Evolutionary conservation across 768 basidiomycete species (phyloP), one percentile per base, ranked within the genome.

Genomic region (Mycena floridula): DNA sequence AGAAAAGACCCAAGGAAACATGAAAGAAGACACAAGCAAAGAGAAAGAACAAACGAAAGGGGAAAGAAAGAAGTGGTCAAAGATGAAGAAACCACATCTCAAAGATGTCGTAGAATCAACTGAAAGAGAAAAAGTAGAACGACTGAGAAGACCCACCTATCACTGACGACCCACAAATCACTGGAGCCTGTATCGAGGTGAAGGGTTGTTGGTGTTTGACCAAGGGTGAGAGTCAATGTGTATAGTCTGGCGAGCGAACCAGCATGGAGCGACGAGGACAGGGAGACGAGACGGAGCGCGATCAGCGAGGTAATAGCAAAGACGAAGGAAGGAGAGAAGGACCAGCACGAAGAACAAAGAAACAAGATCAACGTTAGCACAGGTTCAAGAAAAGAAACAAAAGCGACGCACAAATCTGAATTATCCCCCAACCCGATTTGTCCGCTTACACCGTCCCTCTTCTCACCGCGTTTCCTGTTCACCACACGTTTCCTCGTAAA

Each of bases 161-260:
- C 67, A 0, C 81, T 77, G 20, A 80, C 59, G 4, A 82, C 70
- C 84, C 84, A 86, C 7, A 85, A 59, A 52, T 86, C 83, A 26
- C 80, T 77, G 3, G 84, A 85, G 18, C 84, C 84, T 3, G 84
- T 84, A 52, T 85, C 83, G 26, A 35, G 37, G 8, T 39, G 23
- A 22, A 8, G n/a, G 23, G 23, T 36, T 37, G 23, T 39, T 11
- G 26, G 16, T 15, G 20, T 46, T 16, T 12, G n/a, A 20, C n/a
- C 8, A 2, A 5, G 11, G 21, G 26, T n/a, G 16, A 23, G 11
- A 27, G 22, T 5, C 32, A 35, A 23, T 16, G 18, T 22, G 20
- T 37, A 27, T 27, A 21, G 4, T 13, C 15, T 25, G 27, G 16
- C 20, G n/a, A 37, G 4, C 5, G n/a, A n/a, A n/a, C n/a, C n/a